Percentiles rank a stretch among this genome's conserved stretches.
Evolutionary conservation across 495 filamentous ascomycete genomes (phyloP).

Genomic region (Terfezia boudieri): DNA sequence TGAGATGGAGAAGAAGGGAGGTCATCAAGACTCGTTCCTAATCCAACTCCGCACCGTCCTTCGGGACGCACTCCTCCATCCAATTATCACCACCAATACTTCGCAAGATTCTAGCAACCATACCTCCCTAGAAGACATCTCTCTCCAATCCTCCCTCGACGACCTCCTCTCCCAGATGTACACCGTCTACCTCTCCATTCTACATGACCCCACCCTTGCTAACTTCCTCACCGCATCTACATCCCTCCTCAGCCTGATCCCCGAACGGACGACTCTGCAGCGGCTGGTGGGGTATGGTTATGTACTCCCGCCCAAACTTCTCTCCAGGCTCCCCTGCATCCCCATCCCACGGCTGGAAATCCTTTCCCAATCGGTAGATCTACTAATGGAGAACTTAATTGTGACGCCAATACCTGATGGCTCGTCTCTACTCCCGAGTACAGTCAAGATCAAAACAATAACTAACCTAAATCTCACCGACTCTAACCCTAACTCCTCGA

Average conservation of each 20-base stretch:
- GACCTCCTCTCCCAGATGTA: background rate
- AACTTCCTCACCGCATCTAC: background rate
- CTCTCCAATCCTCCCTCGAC: background rate
- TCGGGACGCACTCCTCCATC: background rate
- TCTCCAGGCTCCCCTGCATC: background rate
- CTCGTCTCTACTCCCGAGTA: background rate
- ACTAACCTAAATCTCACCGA: background rate
- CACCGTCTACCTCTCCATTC: background rate
- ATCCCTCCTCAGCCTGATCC: background rate
- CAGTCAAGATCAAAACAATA: background rate
- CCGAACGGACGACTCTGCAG: background rate
- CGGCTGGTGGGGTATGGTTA: background rate
- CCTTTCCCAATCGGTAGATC: background rate
- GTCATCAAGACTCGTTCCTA: background rate
- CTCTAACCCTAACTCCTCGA: background rate
- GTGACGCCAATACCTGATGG: background rate
- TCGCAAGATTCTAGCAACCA: background rate
- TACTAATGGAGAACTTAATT: background rate
- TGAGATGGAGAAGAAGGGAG: background rate
- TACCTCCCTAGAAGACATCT: background rate
- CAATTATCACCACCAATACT: background rate
- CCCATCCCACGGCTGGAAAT: background rate
- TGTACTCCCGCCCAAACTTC: background rate
- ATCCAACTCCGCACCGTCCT: background rate
- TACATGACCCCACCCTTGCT: background rate